Evolutionary conservation across 441 rosid species (phyloP), one percentile per base, ranked within the genome.

Genomic region (Viola pubescens): DNA sequence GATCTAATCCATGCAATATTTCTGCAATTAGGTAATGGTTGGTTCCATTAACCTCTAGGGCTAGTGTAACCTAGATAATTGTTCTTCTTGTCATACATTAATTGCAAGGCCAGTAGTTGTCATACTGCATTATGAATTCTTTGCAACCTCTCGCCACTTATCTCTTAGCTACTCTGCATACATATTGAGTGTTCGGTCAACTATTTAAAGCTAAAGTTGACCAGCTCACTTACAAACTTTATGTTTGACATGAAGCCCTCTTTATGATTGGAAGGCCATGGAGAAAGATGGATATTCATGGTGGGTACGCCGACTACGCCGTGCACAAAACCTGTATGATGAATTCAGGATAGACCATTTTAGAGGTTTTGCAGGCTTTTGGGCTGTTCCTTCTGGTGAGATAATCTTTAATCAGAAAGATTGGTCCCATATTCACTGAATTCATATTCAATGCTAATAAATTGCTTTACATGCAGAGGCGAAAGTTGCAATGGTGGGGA

Each of bases 271-370:
- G 98, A 82, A 86, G 69, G 79, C 88, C 10, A 89, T 92, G 98
- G 96, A 87, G 70, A 82, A 75, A 64, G 88, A 92, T 64, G 85
- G 81, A 11, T 92, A 69, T 74, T 86, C 84, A 37, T 92, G 97
- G 98, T 89, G 98, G 98, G 72, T 89, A 73, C 66, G 75, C 45
- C 89, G 97, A 65, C 51, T 89, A 51, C 68, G 54, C 64, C 88
- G 91, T 53, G 97, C 98, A 50, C 81, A 77, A 40, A 76, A 84
- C 82, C 76, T 92, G 37, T 89, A 81, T 68, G 89, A 79, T 56
- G 97, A 92, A 80, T 89, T 86, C 78, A 82, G 97, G 66, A 92
- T 92, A 49, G 98, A 92, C 64, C 98, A 89, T 73, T 89, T 92
- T 76, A 84, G 98, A 84, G 98, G 97, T 70, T 87, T 92, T 79